phyloP scores from a whole-genome alignment of 768 basidiomycete species.

The Termitomyces sp. region DNA sequence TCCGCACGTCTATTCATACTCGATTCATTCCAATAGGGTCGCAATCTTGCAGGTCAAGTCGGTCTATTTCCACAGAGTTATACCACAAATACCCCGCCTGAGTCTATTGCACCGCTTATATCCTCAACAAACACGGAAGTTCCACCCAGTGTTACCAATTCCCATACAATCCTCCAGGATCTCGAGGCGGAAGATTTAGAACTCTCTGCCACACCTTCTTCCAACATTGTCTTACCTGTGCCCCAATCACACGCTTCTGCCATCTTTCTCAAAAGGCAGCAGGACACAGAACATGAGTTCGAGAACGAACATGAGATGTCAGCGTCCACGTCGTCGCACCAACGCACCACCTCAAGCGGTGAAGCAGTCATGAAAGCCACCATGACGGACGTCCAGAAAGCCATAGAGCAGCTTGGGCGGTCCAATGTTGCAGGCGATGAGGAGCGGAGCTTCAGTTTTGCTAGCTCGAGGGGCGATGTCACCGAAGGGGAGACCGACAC shows the following conservation, averaged over 20 bases:
- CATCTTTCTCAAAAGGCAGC: slow-evolving; percentile 17
- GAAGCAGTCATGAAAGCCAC: slow-evolving; percentile 79
- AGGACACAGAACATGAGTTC: slow-evolving; percentile 1
- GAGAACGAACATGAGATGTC: slow-evolving; percentile 16
- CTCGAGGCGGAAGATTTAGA: slow-evolving; percentile 42
- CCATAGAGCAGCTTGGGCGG: slow-evolving; percentile 79
- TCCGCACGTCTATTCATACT: slow-evolving; percentile 6
- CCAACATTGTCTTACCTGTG: slow-evolving; percentile 26
- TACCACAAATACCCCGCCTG: slow-evolving; percentile 56
- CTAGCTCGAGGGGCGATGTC: slow-evolving; percentile 56
- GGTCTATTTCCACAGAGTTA: slow-evolving; percentile 92
- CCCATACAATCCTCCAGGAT: slow-evolving; percentile 30
- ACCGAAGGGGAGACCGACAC: slow-evolving; percentile 55
- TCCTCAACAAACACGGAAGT: slow-evolving; percentile 15
- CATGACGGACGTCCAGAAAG: slow-evolving; percentile 85
- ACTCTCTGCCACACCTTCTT: slow-evolving; percentile 13
- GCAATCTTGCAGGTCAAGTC: slow-evolving; percentile 72
- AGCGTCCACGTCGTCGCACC: slow-evolving; percentile 14
- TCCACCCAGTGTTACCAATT: slow-evolving; percentile 6
- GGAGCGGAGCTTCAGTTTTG: slow-evolving; percentile 70
- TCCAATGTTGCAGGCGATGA: slow-evolving; percentile 39
- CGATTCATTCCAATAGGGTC: slow-evolving; percentile 50
- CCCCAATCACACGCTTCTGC: slow-evolving; percentile 32
- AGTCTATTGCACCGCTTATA: slow-evolving; percentile 18
- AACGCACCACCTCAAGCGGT: slow-evolving; percentile 18